These are phyloP conservation scores for Neurospora sp. DNA, from an alignment of 495 filamentous ascomycete species.

Conservation along the genomic window DNA sequence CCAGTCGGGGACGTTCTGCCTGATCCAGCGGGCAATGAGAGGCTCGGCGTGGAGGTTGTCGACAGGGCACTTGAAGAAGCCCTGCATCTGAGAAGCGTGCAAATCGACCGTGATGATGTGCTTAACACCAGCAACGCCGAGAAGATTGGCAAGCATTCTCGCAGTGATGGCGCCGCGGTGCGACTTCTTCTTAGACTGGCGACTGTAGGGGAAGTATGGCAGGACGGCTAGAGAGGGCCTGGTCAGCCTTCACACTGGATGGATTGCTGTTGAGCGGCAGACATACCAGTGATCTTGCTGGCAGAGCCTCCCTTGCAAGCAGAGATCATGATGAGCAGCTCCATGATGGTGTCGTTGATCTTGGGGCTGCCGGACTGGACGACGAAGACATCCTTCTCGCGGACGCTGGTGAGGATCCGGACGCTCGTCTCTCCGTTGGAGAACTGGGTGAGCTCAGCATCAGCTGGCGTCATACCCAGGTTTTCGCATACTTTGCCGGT, in stretches of 20 bases:
- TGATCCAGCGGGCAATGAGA: slow-evolving; percentile 91
- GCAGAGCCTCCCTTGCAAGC: slow-evolving; percentile 96
- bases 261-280: slow-evolving; percentile 1
- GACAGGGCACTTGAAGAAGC: slow-evolving; percentile 95
- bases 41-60: slow-evolving; percentile 97
- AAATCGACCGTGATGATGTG: slow-evolving; percentile 97
- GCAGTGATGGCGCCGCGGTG: slow-evolving; percentile 95
- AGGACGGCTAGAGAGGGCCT: slow-evolving; percentile 63
- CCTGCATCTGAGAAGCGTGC: slow-evolving; percentile 96
- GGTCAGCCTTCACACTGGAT: slow-evolving; percentile 7
- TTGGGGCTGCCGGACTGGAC: slow-evolving; percentile 92
- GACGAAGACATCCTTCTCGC: slow-evolving; percentile 98
- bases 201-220: slow-evolving; percentile 97
- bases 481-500: slow-evolving; percentile 50
- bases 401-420: slow-evolving; percentile 82
- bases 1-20: slow-evolving; percentile 78
- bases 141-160: slow-evolving; percentile 90
- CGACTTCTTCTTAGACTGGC: slow-evolving; percentile 98
- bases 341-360: slow-evolving; percentile 98
- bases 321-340: slow-evolving; percentile 96
- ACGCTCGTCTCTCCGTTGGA: slow-evolving; percentile 89
- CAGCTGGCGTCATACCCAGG: slow-evolving; percentile 45
- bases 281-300: slow-evolving; percentile 90
- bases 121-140: slow-evolving; percentile 86
- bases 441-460: slow-evolving; percentile 50